Conservation (phyloP, 768 basidiomycete genomes). For the Pleurotus sapidus region DNA sequence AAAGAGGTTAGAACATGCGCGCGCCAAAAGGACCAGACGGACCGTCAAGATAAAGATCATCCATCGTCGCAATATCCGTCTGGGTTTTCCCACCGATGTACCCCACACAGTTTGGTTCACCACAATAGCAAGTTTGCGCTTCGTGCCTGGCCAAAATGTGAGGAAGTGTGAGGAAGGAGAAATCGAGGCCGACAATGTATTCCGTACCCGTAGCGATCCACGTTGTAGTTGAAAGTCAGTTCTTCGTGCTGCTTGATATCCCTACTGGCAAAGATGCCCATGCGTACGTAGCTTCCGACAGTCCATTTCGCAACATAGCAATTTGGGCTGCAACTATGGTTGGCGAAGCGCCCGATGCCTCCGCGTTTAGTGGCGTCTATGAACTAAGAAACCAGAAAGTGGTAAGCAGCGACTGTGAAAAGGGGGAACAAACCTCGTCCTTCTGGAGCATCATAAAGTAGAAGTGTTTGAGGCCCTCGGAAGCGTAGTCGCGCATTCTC, state of each 20-base stretch:
- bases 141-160: conserved; percentile 61
- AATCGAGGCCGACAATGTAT: background rate
- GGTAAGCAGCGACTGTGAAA: background rate
- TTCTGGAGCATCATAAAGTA: conserved; percentile 99
- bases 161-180: no score
- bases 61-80: conserved; percentile 92
- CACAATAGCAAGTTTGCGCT: conserved; percentile 92
- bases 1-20: background rate
- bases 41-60: conserved; percentile 94
- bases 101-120: conserved; percentile 93
- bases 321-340: conserved; percentile 97
- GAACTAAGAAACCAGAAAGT: conserved; percentile 50
- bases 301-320: conserved; percentile 99
- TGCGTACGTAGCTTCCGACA: conserved; percentile 81
- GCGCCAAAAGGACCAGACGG: conserved; percentile 15
- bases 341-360: conserved; percentile 95
- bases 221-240: conserved; percentile 98
- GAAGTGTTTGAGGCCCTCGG: conserved; percentile 92
- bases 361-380: conserved; percentile 98
- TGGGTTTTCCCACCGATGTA: conserved; percentile 98
- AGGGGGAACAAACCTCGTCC: conserved; percentile 71
- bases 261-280: conserved; percentile 97
- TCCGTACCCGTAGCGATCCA: conserved; percentile 94
- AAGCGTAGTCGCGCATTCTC: conserved; percentile 91
- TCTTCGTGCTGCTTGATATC: conserved; percentile 78